Percentiles rank a stretch among this genome's conserved stretches.
phyloP scores from a whole-genome alignment of 169 alveolate genomes.

The Besnoitia besnoiti region DNA sequence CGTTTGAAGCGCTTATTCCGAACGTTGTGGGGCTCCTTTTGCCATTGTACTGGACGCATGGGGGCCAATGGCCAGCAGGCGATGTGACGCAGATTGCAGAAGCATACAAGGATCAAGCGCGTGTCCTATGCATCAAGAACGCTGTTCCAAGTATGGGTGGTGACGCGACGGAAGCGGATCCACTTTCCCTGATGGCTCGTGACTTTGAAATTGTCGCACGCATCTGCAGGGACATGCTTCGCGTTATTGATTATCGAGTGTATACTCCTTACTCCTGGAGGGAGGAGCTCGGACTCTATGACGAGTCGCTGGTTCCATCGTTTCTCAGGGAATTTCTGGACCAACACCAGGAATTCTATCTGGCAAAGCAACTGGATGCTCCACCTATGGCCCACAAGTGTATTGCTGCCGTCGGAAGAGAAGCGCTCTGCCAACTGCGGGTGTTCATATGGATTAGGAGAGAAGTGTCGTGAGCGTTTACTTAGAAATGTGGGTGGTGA shows the following conservation, averaged over 20 bases:
- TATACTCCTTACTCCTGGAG: background rate
- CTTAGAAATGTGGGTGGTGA: no score
- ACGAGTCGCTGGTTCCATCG: background rate
- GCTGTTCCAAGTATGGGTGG: background rate
- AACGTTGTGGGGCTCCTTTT: slow-evolving; percentile 12
- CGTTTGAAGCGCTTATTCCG: background rate
- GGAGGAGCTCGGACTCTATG: background rate
- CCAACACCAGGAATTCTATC: background rate
- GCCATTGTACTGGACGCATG: slow-evolving; percentile 11
- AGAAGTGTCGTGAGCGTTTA: background rate
- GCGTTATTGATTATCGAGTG: slow-evolving; percentile 24
- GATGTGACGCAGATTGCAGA: background rate
- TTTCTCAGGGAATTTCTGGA: background rate
- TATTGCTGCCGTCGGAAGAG: background rate
- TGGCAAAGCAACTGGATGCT: background rate
- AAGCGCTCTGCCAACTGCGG: background rate
- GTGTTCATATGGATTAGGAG: slow-evolving; percentile 13
- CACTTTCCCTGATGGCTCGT: slow-evolving; percentile 9
- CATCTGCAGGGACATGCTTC: background rate
- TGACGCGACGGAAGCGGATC: background rate
- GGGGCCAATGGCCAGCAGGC: background rate
- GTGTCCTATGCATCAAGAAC: background rate
- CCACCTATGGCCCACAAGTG: background rate
- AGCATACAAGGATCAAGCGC: background rate
- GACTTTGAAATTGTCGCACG: background rate